A percentile compares a stretch with the other conserved stretches of the same genome.
Evolutionary conservation across 164 flowering plant genomes (phyloP).

Genomic region (Chimonanthus salicifolius): DNA sequence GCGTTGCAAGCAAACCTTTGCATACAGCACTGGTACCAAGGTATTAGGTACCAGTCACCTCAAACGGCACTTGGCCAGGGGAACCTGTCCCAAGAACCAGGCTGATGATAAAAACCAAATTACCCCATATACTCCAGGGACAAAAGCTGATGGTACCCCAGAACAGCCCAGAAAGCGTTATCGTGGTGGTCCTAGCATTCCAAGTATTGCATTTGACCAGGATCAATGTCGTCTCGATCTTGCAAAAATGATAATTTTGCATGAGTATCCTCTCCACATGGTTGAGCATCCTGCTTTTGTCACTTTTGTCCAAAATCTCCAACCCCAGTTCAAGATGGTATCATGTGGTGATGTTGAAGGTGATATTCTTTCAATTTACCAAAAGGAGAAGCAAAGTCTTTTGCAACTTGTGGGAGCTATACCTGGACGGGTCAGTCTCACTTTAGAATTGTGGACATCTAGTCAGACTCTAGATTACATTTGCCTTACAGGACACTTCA

Average conservation of each 20-base stretch:
- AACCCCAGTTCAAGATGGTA: slow-evolving; percentile 62
- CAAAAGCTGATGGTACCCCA: slow-evolving; percentile 27
- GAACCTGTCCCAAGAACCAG: slow-evolving; percentile 55
- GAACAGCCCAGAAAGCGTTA: slow-evolving; percentile 55
- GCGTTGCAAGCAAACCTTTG: slow-evolving; percentile 86
- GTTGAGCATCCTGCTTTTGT: slow-evolving; percentile 79
- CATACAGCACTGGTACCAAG: slow-evolving; percentile 87
- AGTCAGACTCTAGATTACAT: slow-evolving; percentile 54
- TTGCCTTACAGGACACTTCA: slow-evolving; percentile 64
- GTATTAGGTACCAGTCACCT: slow-evolving; percentile 98
- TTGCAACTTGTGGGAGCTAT: slow-evolving; percentile 39
- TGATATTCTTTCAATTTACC: slow-evolving; percentile 71
- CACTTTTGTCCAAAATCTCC: slow-evolving; percentile 67
- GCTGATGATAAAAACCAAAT: slow-evolving; percentile 43
- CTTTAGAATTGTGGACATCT: slow-evolving; percentile 66
- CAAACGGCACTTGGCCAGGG: slow-evolving; percentile 82
- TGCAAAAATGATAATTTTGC: slow-evolving; percentile 82
- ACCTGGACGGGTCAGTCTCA: slow-evolving; percentile 57
- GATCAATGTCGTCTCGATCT: slow-evolving; percentile 52
- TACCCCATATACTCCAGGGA: slow-evolving; percentile 38
- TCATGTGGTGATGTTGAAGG: slow-evolving; percentile 38
- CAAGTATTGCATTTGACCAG: slow-evolving; percentile 54
- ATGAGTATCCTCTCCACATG: slow-evolving; percentile 78
- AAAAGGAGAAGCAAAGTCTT: slow-evolving; percentile 64
- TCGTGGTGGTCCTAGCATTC: slow-evolving; percentile 22